Conservation (phyloP, 148 eudicot genomes). For the Vaccinium vitisidaea region DNA sequence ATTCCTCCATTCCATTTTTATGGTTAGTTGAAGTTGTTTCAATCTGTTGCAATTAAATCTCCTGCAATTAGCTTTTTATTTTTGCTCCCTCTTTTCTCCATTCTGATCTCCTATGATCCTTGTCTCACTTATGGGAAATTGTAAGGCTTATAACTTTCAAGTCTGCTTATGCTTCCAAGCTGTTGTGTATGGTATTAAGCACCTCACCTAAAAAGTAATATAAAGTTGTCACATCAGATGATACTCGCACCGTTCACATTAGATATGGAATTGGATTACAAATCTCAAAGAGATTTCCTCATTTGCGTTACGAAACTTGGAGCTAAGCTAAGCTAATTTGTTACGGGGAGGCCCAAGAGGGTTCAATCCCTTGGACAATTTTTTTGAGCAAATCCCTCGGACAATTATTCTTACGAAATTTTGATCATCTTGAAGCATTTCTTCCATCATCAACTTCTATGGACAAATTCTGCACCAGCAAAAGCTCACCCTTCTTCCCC, state of each 20-base stretch:
- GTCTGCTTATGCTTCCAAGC: too few relatives aligned
- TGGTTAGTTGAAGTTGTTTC: background rate
- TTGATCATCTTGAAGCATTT: background rate
- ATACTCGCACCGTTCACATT: background rate
- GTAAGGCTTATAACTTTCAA: too few relatives aligned
- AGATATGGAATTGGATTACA: background rate
- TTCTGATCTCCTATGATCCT: background rate
- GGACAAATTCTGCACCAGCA: background rate
- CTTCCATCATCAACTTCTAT: background rate
- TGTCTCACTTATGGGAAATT: too few relatives aligned
- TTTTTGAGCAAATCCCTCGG: too few relatives aligned
- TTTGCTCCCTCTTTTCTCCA: background rate
- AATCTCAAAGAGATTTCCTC: background rate
- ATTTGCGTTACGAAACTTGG: background rate
- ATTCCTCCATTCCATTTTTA: background rate
- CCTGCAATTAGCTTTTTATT: background rate
- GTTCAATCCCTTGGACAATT: background rate
- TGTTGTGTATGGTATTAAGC: too few relatives aligned
- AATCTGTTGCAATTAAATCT: background rate
- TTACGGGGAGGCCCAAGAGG: background rate
- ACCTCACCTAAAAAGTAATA: background rate
- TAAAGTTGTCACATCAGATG: background rate
- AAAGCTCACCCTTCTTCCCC: background rate
- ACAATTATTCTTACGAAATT: too few relatives aligned
- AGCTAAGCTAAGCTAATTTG: background rate